phyloP scores from a whole-genome alignment of 192 early-diverging fungal genomes.

The Backusella tuberculispora region DNA sequence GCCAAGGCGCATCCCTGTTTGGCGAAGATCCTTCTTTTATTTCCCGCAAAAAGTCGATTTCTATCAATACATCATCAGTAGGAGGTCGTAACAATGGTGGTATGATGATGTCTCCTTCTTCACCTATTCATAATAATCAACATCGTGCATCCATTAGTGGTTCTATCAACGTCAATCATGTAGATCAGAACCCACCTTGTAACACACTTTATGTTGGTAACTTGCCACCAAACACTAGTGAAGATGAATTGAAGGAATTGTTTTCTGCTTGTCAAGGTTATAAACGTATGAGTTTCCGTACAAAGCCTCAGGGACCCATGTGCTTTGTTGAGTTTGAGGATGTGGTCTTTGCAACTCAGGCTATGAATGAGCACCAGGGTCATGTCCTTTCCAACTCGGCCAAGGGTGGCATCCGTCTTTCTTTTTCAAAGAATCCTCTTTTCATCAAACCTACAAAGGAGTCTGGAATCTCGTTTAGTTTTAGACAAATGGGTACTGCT shows the following conservation, averaged over 20 bases:
- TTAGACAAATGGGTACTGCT: slow-evolving; percentile 20
- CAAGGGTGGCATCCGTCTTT: slow-evolving; percentile 94
- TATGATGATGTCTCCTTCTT: not conserved
- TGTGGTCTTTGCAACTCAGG: slow-evolving; percentile 89
- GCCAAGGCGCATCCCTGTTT: not conserved
- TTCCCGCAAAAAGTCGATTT: slow-evolving; percentile 2
- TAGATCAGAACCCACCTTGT: slow-evolving; percentile 98
- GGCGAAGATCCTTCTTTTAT: slow-evolving; percentile 10
- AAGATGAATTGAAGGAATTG: slow-evolving; percentile 86
- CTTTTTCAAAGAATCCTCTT: slow-evolving; percentile 96
- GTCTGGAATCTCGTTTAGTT: slow-evolving; percentile 15
- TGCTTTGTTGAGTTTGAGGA: slow-evolving; percentile 99
- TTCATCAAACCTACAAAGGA: slow-evolving; percentile 35
- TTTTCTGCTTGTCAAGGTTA: slow-evolving; percentile 84
- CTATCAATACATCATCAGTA: not conserved
- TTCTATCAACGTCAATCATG: slow-evolving; percentile 24
- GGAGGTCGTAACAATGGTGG: not conserved
- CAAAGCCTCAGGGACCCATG: slow-evolving; percentile 94
- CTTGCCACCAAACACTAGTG: slow-evolving; percentile 83
- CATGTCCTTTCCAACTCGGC: slow-evolving; percentile 82
- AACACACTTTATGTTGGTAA: slow-evolving; percentile 99
- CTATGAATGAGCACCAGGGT: slow-evolving; percentile 86
- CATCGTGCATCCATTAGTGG: not conserved
- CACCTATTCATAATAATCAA: not conserved
- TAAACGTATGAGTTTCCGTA: slow-evolving; percentile 89